These are phyloP conservation scores for Chrysoporthe deuterocubensis DNA, from an alignment of 2,329 filamentous ascomycete species.

Conservation along the genomic window DNA sequence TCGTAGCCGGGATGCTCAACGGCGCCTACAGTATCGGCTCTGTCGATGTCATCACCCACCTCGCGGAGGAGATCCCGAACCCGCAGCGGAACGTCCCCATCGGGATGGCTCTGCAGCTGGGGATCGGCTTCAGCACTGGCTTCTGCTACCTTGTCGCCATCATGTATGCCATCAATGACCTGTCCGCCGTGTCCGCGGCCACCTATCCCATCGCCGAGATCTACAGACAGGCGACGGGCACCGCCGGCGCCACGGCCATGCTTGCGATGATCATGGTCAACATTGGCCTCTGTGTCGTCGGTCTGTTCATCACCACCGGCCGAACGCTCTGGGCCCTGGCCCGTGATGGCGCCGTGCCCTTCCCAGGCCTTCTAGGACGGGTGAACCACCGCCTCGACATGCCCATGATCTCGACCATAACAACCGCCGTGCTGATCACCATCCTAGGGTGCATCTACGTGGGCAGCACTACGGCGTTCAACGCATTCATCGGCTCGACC, in stretches of 20 bases:
- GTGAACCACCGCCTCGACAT: conserved; percentile 39
- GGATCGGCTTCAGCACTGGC: conserved; percentile 55
- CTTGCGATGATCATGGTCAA: conserved; percentile 47
- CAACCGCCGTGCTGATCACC: conserved; percentile 49
- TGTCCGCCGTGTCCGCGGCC: conserved; percentile 52
- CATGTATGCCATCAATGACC: conserved; percentile 63
- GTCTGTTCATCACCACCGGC: conserved; percentile 44
- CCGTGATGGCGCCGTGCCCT: conserved; percentile 44
- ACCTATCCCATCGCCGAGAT: conserved; percentile 69
- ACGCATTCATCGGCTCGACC: conserved; percentile 63
- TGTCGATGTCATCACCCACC: conserved; percentile 66
- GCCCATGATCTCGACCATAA: conserved; percentile 52
- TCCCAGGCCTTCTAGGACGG: conserved; percentile 36
- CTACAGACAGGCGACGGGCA: conserved; percentile 63
- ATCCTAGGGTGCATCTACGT: conserved; percentile 68
- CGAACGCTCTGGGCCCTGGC: conserved; percentile 47
- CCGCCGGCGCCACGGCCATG: conserved; percentile 55
- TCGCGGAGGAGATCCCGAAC: conserved; percentile 66
- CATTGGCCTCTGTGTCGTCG: conserved; percentile 42
- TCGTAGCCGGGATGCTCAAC: conserved; percentile 55
- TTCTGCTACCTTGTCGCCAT: conserved; percentile 56
- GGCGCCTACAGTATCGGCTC: conserved; percentile 71
- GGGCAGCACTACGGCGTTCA: conserved; percentile 68
- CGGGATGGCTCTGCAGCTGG: conserved; percentile 54
- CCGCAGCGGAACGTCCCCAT: conserved; percentile 58